These are phyloP conservation scores for Halenospora varia DNA, from an alignment of 495 filamentous ascomycete genomes.

Conservation along the genomic window DNA sequence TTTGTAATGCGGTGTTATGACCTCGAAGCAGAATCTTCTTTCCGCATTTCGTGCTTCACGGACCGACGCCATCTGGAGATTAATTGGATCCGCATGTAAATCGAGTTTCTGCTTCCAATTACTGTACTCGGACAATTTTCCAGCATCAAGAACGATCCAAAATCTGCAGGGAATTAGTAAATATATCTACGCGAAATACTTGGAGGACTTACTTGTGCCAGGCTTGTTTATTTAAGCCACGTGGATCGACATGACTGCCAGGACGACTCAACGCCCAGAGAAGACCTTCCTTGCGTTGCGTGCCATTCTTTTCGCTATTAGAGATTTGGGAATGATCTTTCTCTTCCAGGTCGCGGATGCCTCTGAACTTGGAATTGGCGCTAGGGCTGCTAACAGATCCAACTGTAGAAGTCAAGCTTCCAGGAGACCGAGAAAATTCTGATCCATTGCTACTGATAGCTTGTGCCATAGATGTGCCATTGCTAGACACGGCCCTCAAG, in stretches of 20 bases:
- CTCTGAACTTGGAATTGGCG: constrained; percentile 65
- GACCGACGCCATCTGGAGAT: constrained; percentile 94
- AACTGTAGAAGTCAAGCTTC: constrained; percentile 32
- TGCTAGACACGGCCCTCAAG: constrained; percentile 29
- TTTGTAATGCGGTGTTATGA: constrained; percentile 95
- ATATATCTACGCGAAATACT: neutral
- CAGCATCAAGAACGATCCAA: constrained; percentile 97
- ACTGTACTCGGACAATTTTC: constrained; percentile 94
- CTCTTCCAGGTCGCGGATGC: constrained; percentile 86
- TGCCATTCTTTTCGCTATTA: constrained; percentile 44
- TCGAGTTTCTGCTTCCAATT: constrained; percentile 99
- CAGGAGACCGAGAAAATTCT: constrained; percentile 32
- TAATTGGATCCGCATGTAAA: constrained; percentile 97
- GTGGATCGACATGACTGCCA: constrained; percentile 91
- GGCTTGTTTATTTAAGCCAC: constrained; percentile 90
- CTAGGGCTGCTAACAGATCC: constrained; percentile 21
- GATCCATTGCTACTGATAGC: constrained; percentile 27
- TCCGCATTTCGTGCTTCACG: constrained; percentile 92
- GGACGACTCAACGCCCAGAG: constrained; percentile 92
- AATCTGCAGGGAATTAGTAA: constrained; percentile 53
- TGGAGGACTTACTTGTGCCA: constrained; percentile 91
- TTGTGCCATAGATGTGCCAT: constrained; percentile 32
- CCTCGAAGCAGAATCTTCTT: constrained; percentile 95
- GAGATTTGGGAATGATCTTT: constrained; percentile 51
- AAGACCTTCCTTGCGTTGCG: constrained; percentile 78